phyloP scores from a whole-genome alignment of 1,284 basidiomycete genomes.

The Apiotrichum veenhuisii region DNA sequence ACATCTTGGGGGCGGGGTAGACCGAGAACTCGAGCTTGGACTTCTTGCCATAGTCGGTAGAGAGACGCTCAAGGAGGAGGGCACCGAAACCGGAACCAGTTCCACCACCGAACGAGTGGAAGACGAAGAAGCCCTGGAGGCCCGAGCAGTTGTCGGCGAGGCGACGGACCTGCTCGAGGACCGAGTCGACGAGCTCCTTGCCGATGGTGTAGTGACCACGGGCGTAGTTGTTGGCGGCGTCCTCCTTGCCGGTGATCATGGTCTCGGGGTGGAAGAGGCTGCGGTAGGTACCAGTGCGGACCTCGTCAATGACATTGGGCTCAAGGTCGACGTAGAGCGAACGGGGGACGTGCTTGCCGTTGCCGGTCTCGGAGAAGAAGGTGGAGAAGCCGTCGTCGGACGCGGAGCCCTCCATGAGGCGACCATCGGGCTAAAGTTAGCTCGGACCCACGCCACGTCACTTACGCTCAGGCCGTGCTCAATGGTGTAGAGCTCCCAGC shows the following conservation, averaged over 20 bases:
- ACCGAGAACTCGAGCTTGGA: slow-evolving; percentile 99
- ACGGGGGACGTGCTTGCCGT: slow-evolving; percentile 95
- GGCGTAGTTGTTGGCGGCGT: slow-evolving; percentile 98
- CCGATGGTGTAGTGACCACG: slow-evolving; percentile 98
- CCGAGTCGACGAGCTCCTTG: slow-evolving; percentile 84
- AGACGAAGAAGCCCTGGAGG: slow-evolving; percentile 99
- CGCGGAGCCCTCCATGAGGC: slow-evolving; percentile 69
- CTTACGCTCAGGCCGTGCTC: slow-evolving; percentile 91
- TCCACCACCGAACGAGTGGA: slow-evolving; percentile 99
- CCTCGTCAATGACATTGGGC: slow-evolving; percentile 93
- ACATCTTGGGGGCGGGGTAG: slow-evolving; percentile 90
- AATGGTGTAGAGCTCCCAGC: slow-evolving; percentile 97
- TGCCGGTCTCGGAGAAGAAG: slow-evolving; percentile 60
- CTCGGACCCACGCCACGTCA: slow-evolving; percentile 4
- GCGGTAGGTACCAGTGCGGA: slow-evolving; percentile 90
- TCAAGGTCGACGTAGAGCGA: slow-evolving; percentile 97
- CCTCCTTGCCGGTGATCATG: slow-evolving; percentile 98
- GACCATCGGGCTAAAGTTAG: slow-evolving; percentile 74
- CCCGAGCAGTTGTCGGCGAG: slow-evolving; percentile 97
- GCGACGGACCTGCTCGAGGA: slow-evolving; percentile 93
- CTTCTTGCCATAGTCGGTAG: slow-evolving; percentile 98
- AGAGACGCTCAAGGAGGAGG: slow-evolving; percentile 90
- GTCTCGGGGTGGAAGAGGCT: slow-evolving; percentile 98
- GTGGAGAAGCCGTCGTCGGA: slow-evolving; percentile 94
- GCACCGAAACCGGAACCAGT: slow-evolving; percentile 99